phyloP scores from a whole-genome alignment of 2,329 filamentous ascomycete species.

The Didymella pomorum region DNA sequence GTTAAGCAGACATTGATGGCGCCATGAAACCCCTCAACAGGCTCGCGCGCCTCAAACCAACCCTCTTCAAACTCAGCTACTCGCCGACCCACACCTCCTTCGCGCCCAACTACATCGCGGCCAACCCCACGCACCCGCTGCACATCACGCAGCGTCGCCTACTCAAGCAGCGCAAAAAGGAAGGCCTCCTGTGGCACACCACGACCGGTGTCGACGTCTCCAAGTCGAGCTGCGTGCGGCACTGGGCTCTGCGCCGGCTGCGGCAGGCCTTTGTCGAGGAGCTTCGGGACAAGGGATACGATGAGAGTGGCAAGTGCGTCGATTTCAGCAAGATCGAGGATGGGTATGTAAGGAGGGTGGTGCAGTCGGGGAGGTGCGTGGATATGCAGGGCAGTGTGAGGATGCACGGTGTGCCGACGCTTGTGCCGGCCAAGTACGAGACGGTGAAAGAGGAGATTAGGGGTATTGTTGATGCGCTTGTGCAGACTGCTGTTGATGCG shows the following conservation, averaged over 20 bases:
- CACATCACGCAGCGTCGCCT: slow-evolving; percentile 31
- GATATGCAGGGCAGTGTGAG: slow-evolving; percentile 39
- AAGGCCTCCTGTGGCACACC: slow-evolving; percentile 47
- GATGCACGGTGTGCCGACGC: slow-evolving; percentile 30
- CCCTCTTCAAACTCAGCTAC: slow-evolving; percentile 35
- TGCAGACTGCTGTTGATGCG: slow-evolving; percentile 7
- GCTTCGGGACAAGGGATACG: slow-evolving; percentile 38
- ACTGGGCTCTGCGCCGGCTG: slow-evolving; percentile 44
- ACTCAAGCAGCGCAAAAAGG: slow-evolving; percentile 26
- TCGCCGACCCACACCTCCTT: slow-evolving; percentile 35
- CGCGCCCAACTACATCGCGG: slow-evolving; percentile 31
- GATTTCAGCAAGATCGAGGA: slow-evolving; percentile 12
- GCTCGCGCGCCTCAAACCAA: slow-evolving; percentile 24
- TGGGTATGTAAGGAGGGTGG: slow-evolving; percentile 5
- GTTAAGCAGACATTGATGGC: slow-evolving; percentile 1
- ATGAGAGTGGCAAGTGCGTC: slow-evolving; percentile 37
- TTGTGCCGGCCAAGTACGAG: slow-evolving; percentile 41
- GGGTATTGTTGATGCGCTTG: slow-evolving; percentile 4
- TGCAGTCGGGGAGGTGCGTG: slow-evolving; percentile 10
- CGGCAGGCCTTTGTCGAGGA: slow-evolving; percentile 43
- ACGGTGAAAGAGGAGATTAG: slow-evolving; percentile 25
- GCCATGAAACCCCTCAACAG: slow-evolving; percentile 29
- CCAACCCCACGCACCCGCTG: slow-evolving; percentile 40
- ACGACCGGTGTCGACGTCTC: slow-evolving; percentile 33
- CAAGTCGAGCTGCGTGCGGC: slow-evolving; percentile 44